Evolutionary conservation across 768 basidiomycete species (phyloP).

Genomic region (Boletus vinaceobasis): DNA sequence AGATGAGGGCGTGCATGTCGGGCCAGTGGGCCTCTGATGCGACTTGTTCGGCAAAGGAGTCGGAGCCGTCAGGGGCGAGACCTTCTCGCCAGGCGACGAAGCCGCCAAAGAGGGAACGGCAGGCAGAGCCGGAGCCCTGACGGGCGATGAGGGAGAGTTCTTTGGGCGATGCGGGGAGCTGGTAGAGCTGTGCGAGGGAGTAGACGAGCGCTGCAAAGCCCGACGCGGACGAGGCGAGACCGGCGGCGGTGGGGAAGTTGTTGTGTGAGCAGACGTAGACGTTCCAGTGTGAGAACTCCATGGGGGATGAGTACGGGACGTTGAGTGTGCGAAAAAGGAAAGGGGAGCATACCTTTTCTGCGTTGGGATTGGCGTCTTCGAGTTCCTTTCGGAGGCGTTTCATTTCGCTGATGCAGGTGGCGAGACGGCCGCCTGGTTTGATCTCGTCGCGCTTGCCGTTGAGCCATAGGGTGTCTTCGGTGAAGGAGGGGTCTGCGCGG

Average conservation of each 20-base stretch:
- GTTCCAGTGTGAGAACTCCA: slow-evolving; percentile 37
- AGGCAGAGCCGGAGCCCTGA: slow-evolving; percentile 97
- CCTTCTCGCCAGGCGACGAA: slow-evolving; percentile 87
- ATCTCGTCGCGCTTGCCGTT: slow-evolving; percentile 92
- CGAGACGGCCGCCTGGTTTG: slow-evolving; percentile 71
- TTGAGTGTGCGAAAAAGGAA: background rate
- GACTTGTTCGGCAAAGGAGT: slow-evolving; percentile 86
- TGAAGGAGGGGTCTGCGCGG: slow-evolving; percentile 72
- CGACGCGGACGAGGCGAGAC: slow-evolving; percentile 94
- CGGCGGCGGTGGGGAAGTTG: slow-evolving; percentile 99
- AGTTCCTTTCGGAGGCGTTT: slow-evolving; percentile 68
- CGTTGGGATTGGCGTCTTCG: slow-evolving; percentile 64
- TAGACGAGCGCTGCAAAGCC: slow-evolving; percentile 94
- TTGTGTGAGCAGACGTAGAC: slow-evolving; percentile 94
- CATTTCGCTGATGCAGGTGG: slow-evolving; percentile 86
- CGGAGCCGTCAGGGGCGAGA: slow-evolving; percentile 61
- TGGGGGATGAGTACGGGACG: background rate
- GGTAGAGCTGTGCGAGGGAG: slow-evolving; percentile 84
- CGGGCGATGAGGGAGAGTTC: slow-evolving; percentile 91
- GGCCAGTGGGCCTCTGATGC: slow-evolving; percentile 89
- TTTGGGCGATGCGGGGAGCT: slow-evolving; percentile 73
- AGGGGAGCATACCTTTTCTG: slow-evolving; percentile 54
- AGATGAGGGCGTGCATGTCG: slow-evolving; percentile 94
- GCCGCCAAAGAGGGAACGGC: slow-evolving; percentile 95
- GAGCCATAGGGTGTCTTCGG: slow-evolving; percentile 84